Conservation (phyloP, 75 land plant species). For the Pseudotsuga menziesii region DNA sequence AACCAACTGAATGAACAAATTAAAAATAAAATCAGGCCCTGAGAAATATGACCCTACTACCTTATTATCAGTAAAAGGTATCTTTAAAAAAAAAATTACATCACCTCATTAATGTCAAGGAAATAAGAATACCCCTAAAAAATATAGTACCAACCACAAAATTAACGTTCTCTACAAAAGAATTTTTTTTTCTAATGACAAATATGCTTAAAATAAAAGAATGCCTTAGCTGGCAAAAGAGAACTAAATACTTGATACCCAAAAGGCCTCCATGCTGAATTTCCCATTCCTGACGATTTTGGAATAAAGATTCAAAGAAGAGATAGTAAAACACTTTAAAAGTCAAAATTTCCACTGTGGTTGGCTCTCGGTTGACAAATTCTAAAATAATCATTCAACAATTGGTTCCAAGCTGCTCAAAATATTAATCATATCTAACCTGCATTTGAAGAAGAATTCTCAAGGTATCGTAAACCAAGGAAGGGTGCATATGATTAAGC, state of each 20-base stretch:
- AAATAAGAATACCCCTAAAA: background rate
- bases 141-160: background rate
- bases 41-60: background rate
- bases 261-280: conserved; percentile 96
- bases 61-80: background rate
- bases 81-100: background rate
- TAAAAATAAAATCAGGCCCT: background rate
- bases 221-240: conserved; percentile 72
- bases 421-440: conserved; percentile 39
- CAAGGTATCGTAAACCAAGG: conserved; percentile 73
- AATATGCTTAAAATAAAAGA: background rate
- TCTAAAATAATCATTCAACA: background rate
- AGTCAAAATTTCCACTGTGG: background rate
- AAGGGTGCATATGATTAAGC: conserved; percentile 85
- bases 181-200: background rate
- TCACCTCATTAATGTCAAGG: background rate
- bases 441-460: conserved; percentile 87
- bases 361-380: background rate
- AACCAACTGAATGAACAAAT: background rate
- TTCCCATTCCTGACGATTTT: conserved; percentile 97
- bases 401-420: background rate
- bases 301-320: conserved; percentile 26
- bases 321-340: conserved; percentile 4
- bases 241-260: conserved; percentile 95
- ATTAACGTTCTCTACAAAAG: background rate